A percentile compares a stretch with the other conserved stretches of the same genome.
These are phyloP conservation scores for Pelargonium hybrid DNA, from an alignment of 441 rosid genomes.

Conservation along the genomic window DNA sequence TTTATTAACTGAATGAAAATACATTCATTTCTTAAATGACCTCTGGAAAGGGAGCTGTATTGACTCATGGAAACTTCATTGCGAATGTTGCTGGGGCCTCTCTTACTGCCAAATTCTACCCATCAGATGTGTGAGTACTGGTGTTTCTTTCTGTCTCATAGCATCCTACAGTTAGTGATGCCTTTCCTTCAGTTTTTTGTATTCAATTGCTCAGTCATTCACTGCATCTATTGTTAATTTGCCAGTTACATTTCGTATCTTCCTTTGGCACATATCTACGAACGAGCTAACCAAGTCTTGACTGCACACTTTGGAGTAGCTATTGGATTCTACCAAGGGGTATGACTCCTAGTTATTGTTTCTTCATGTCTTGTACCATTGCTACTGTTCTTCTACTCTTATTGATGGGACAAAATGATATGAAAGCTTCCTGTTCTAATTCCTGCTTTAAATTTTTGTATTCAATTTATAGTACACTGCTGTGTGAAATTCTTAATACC, in stretches of 20 bases:
- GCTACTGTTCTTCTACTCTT: neutral
- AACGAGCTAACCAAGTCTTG: constrained; percentile 68
- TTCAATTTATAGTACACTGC: neutral
- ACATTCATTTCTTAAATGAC: constrained; percentile 18
- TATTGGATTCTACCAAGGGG: constrained; percentile 99
- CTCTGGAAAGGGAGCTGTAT: constrained; percentile 62
- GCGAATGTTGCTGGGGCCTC: constrained; percentile 78
- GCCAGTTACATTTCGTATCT: constrained; percentile 90
- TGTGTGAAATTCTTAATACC: constrained; percentile 1
- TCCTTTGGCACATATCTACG: constrained; percentile 97
- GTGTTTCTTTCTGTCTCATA: constrained; percentile 11
- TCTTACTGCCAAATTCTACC: constrained; percentile 34
- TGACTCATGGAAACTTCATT: constrained; percentile 84
- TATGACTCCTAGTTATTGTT: constrained; percentile 22
- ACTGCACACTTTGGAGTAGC: constrained; percentile 64
- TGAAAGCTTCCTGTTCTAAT: neutral
- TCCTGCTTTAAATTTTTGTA: neutral
- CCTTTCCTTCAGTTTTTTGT: constrained; percentile 11
- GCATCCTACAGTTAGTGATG: constrained; percentile 13
- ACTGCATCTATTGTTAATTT: constrained; percentile 21
- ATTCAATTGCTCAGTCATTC: constrained; percentile 14
- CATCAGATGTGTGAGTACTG: constrained; percentile 78
- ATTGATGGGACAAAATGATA: neutral
- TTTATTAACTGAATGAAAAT: constrained; percentile 19
- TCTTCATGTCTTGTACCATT: too few species aligned